Base-by-base conservation (phyloP, 345 rosid species). In the Syzygium aromaticum region DNA sequence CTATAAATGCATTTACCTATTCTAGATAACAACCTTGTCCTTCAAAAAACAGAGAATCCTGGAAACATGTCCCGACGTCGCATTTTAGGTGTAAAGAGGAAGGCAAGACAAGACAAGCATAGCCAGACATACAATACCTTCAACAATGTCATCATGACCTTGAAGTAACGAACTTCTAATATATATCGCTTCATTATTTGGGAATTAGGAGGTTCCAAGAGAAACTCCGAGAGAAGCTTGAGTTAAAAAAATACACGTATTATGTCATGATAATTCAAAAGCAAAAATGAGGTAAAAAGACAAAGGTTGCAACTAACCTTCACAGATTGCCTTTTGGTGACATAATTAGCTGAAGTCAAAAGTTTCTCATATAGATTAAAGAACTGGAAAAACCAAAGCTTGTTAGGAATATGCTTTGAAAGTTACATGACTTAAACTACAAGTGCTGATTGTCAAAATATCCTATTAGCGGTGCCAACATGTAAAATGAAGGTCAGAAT, bases 301-400 rank as follows among this genome's bases (percentile, higher is more conserved):
- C 51, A 49, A 82, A 16, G 86, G 86, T 84, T 73, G 88, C 87
- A 67, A 91, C 93, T 88, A 88, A 98, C 99, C 99, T 95, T 98
- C 89, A 98, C 88, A 30, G 99, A 98, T 90, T 98, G 99, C 92
- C 99, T 93, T 91, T 98, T 96, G 25, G 99, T 98, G 90, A 98
- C 99, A 86, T 98, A 98, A 89, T 96, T 98, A 51, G 97, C 88
- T 88, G 99, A 98, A 54, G 91, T 95, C 93, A 98, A 89, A 54
- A 98, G 98, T 85, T 92, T 95, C 90, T 94, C 99, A 83, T 96
- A 98, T 17, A 93, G 61, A 67, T 92, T 96, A 93, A 98, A 98
- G 94, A 98, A 98, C 99, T 96, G 98, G 89, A 93, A 93, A 80
- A 92, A 86, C n/a, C 85, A 54, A 25, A 52, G 38, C 84, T 87